Percentiles rank a stretch among this genome's conserved stretches.
phyloP scores from a whole-genome alignment of 768 basidiomycete genomes.

The Pleurotus tuoliensis region DNA sequence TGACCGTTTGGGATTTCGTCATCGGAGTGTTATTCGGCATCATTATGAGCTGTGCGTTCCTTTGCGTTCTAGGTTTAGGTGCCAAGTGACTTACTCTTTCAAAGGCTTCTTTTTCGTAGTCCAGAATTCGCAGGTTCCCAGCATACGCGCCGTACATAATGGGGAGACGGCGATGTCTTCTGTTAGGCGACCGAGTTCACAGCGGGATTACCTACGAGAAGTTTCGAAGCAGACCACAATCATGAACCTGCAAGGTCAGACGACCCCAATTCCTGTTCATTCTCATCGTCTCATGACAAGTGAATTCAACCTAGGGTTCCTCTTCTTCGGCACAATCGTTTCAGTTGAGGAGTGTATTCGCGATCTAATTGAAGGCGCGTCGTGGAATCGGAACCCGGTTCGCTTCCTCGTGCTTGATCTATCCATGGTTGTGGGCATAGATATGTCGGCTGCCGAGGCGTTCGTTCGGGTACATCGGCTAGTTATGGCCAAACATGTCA shows the following conservation, averaged over 20 bases:
- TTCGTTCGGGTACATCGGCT: slow-evolving; percentile 89
- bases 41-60: slow-evolving; percentile 73
- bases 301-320: slow-evolving; percentile 51
- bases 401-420: slow-evolving; percentile 91
- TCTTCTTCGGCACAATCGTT: slow-evolving; percentile 93
- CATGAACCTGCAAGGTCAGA: slow-evolving; percentile 75
- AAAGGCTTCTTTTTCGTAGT: slow-evolving; percentile 94
- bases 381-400: slow-evolving; percentile 73
- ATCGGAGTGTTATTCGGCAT: slow-evolving; percentile 92
- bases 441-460: slow-evolving; percentile 93
- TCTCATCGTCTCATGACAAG: not conserved
- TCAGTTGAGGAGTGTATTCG: slow-evolving; percentile 87
- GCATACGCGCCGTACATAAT: slow-evolving; percentile 80
- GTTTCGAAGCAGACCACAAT: slow-evolving; percentile 90
- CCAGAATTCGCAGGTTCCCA: slow-evolving; percentile 81
- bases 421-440: slow-evolving; percentile 81
- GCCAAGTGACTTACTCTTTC: not conserved
- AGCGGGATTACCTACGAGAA: slow-evolving; percentile 87
- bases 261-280: not conserved
- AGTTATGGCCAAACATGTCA: slow-evolving; percentile 68
- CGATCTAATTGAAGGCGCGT: slow-evolving; percentile 61
- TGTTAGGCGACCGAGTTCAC: slow-evolving; percentile 83
- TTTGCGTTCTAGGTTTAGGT: not conserved
- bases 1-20: slow-evolving; percentile 95
- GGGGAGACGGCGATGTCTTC: slow-evolving; percentile 87